These are phyloP conservation scores for Salvia splendens DNA, from an alignment of 257 asterid species.

Conservation along the genomic window DNA sequence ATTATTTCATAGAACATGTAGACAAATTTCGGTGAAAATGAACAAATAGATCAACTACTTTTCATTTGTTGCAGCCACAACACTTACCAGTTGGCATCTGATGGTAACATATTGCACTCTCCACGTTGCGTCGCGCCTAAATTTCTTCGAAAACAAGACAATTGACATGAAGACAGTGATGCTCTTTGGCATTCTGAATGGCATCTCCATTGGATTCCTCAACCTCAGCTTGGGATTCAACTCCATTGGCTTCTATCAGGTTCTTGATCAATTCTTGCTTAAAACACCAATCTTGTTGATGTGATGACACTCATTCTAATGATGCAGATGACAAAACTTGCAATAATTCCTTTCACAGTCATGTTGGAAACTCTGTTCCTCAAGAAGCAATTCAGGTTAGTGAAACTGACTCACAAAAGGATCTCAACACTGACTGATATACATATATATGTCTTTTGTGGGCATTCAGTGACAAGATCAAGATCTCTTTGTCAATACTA, in stretches of 20 bases:
- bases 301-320: background rate
- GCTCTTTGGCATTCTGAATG: constrained; percentile 74
- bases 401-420: background rate
- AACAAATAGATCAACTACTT: background rate
- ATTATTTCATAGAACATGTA: too few relatives aligned
- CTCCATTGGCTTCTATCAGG: constrained; percentile 95
- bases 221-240: constrained; percentile 90
- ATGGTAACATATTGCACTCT: constrained; percentile 93
- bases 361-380: constrained; percentile 74
- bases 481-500: constrained; percentile 58
- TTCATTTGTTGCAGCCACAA: constrained; percentile 57
- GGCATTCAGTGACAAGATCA: constrained; percentile 69
- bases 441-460: background rate
- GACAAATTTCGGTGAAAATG: background rate
- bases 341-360: constrained; percentile 92
- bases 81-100: constrained; percentile 94
- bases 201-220: constrained; percentile 88
- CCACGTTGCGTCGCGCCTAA: constrained; percentile 70
- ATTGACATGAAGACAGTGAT: constrained; percentile 65
- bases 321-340: constrained; percentile 88
- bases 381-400: constrained; percentile 80
- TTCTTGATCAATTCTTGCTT: constrained; percentile 8
- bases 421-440: background rate
- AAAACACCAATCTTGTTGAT: background rate
- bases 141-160: constrained; percentile 78